Percentiles rank a stretch among this genome's conserved stretches.
Evolutionary conservation across 1,284 basidiomycete genomes (phyloP).

Genomic region (Trametes polyzona): DNA sequence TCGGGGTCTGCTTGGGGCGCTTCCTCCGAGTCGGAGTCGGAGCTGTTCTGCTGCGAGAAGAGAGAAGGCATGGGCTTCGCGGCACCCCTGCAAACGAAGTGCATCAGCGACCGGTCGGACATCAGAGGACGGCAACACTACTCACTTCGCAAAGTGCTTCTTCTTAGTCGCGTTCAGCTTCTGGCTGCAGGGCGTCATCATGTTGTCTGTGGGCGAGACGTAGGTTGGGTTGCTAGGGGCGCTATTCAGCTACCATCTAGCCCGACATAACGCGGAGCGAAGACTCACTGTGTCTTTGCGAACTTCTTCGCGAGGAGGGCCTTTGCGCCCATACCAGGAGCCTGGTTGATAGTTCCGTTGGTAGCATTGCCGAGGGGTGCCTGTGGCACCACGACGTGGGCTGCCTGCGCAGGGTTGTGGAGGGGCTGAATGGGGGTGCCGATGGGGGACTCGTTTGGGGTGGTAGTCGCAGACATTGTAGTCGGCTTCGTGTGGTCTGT

Average conservation of each 20-base stretch:
- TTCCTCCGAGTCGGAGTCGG: conserved; percentile 32
- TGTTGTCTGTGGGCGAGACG: conserved; percentile 90
- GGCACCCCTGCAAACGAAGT: conserved; percentile 44
- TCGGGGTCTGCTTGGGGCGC: conserved; percentile 39
- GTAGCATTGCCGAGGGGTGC: conserved; percentile 76
- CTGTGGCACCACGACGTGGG: conserved; percentile 76
- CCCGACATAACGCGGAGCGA: not conserved
- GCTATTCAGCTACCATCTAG: conserved; percentile 7
- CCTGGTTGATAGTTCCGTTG: conserved; percentile 51
- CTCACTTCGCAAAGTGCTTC: conserved; percentile 89
- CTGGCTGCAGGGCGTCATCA: conserved; percentile 90
- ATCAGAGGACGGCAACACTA: not conserved
- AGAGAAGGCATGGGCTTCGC: conserved; percentile 61
- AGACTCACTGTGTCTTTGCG: conserved; percentile 79
- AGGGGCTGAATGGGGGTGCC: conserved; percentile 73
- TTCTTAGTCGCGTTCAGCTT: conserved; percentile 89
- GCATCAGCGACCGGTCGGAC: not conserved
- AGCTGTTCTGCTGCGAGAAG: conserved; percentile 51
- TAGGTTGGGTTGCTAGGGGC: conserved; percentile 75
- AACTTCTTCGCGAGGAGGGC: conserved; percentile 88
- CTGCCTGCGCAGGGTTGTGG: conserved; percentile 82
- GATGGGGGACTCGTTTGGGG: conserved; percentile 66
- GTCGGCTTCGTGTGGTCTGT: conserved; percentile 1
- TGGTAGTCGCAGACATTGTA: conserved; percentile 62
- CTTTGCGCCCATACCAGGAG: conserved; percentile 82